Evolutionary conservation across 1,284 basidiomycete species (phyloP).

Genomic region (Leccinum pachyderme): DNA sequence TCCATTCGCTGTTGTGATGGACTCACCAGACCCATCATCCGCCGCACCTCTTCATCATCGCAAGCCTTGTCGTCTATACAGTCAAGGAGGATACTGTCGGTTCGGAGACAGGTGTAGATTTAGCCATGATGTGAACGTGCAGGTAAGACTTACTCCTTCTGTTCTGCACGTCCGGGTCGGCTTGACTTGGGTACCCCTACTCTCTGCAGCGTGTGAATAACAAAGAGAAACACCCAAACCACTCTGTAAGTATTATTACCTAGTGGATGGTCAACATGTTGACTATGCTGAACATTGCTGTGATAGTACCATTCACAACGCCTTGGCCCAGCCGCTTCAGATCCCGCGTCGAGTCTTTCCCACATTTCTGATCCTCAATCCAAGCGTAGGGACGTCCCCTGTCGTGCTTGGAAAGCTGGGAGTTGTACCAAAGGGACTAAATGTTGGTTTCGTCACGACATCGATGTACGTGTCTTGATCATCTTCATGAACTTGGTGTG

Average conservation of each 20-base stretch:
- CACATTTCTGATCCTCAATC: constrained; percentile 10
- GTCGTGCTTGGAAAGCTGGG: constrained; percentile 33
- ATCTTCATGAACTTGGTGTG: not conserved
- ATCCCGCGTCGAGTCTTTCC: not conserved
- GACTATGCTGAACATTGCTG: not conserved
- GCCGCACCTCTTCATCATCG: not conserved
- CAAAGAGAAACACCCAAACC: not conserved
- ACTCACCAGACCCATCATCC: not conserved
- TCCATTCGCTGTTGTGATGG: not conserved
- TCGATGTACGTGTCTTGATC: constrained; percentile 22
- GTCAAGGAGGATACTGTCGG: not conserved
- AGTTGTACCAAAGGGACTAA: constrained; percentile 28
- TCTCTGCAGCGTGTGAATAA: not conserved
- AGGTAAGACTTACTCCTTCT: not conserved
- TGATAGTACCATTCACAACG: not conserved
- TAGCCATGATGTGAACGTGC: not conserved
- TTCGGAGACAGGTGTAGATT: not conserved
- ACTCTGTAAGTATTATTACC: not conserved
- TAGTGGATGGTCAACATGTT: not conserved
- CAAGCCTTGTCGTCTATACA: not conserved
- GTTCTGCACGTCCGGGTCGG: not conserved
- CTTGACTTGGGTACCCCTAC: too few species aligned
- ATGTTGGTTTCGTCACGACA: constrained; percentile 26
- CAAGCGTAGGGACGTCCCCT: constrained; percentile 23
- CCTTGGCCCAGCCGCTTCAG: not conserved